These are phyloP conservation scores for Ganoderma lingzhi DNA, from an alignment of 1,284 basidiomycete species.

Conservation along the genomic window DNA sequence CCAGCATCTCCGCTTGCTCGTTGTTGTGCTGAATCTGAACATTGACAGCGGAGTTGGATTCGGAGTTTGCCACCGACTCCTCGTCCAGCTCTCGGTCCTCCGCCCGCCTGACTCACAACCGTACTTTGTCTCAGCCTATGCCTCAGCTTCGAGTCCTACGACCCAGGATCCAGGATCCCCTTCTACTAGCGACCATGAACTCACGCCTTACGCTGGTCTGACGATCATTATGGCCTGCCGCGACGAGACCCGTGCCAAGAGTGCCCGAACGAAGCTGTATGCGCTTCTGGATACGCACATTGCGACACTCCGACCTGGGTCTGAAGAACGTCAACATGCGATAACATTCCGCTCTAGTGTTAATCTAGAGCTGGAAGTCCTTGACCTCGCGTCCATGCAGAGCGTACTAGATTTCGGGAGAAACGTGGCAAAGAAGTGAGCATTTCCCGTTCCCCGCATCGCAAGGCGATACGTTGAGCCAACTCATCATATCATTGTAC, in stretches of 20 bases:
- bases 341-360: constrained; percentile 69
- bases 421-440: constrained; percentile 63
- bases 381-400: constrained; percentile 73
- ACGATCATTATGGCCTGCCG: constrained; percentile 90
- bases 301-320: constrained; percentile 40
- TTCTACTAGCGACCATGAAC: constrained; percentile 7
- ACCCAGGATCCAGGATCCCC: neutral
- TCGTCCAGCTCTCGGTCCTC: constrained; percentile 69
- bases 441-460: constrained; percentile 16
- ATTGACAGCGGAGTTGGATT: constrained; percentile 80
- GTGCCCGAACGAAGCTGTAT: constrained; percentile 64
- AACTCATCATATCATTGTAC: constrained; percentile 2
- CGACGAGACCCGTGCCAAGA: constrained; percentile 67
- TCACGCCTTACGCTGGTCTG: constrained; percentile 50
- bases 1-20: neutral
- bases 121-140: constrained; percentile 42
- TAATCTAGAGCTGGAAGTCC: constrained; percentile 63
- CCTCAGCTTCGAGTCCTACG: constrained; percentile 10
- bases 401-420: constrained; percentile 74
- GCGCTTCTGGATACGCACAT: constrained; percentile 65
- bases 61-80: constrained; percentile 84
- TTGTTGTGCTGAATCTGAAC: neutral
- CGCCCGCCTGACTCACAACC: constrained; percentile 60
- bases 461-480: neutral
- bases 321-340: constrained; percentile 57